These are phyloP conservation scores for Kwoniella shivajii DNA, from an alignment of 1,284 basidiomycete genomes.

Conservation along the genomic window DNA sequence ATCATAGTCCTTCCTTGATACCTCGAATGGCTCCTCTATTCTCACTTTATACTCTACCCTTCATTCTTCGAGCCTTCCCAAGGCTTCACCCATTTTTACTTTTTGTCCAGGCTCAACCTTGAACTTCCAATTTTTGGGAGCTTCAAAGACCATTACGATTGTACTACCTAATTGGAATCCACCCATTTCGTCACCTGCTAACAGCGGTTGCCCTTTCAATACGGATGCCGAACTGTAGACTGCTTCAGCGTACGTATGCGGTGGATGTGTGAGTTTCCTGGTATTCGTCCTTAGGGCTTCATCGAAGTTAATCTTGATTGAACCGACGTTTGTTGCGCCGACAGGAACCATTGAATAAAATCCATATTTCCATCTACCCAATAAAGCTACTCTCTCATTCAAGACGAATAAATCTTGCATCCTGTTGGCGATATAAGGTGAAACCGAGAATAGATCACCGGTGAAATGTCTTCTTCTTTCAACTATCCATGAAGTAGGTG, in stretches of 20 bases:
- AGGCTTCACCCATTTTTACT: conserved; percentile 79
- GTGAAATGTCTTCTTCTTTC: conserved; percentile 94
- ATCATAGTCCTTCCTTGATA: too few relatives aligned
- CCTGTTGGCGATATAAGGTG: conserved; percentile 91
- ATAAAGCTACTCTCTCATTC: conserved; percentile 95
- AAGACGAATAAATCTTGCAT: conserved; percentile 93
- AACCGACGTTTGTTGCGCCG: conserved; percentile 96
- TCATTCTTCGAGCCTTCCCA: conserved; percentile 41
- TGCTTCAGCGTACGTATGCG: conserved; percentile 90
- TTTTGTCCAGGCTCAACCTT: conserved; percentile 77
- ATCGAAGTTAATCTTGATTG: conserved; percentile 96
- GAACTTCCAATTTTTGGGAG: conserved; percentile 82
- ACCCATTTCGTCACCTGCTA: conserved; percentile 91
- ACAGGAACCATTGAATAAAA: conserved; percentile 98
- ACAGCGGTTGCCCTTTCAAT: conserved; percentile 84
- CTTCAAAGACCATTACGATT: conserved; percentile 96
- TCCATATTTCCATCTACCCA: conserved; percentile 92
- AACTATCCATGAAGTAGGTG: conserved; percentile 93
- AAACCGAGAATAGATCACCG: conserved; percentile 95
- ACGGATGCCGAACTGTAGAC: conserved; percentile 82
- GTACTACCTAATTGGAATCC: conserved; percentile 95
- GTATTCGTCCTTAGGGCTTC: conserved; percentile 83
- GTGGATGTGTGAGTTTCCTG: conserved; percentile 66
- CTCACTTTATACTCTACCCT: not conserved
- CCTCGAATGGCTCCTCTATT: not conserved